Base-by-base conservation (phyloP, 305 asterid genomes). In the Ruellia speciosa region DNA sequence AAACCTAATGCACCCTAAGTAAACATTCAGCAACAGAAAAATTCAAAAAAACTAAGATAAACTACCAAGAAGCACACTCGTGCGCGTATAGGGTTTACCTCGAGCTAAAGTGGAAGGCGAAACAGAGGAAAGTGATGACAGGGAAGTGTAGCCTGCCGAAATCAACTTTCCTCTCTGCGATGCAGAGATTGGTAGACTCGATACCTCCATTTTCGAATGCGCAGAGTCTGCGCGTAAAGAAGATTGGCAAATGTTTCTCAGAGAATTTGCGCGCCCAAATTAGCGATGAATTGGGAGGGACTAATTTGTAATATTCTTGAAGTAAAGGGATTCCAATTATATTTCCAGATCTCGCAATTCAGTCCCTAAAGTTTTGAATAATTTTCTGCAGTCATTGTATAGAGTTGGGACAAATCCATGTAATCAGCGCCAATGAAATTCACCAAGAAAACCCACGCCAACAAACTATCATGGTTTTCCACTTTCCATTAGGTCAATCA, bases 121-220 rank as follows among this genome's bases (percentile, higher is more conserved):
- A 41, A 78, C 49, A 53, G 88, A 63, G 66, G 82, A 66, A 16
- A 86, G 85, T 9, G 96, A 84, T 14, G 90, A 68, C 39, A 87
- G 73, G 56, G 85, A 79, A 63, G 77, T 64, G 64, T 81, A 84
- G 65, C 97, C 96, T 16, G 83, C 79, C 24, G 87, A 78, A 49
- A 89, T 79, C 75, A 90, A 66, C 76, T 84, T 89, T n/a, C 82
- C 93, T 65, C 94, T 79, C 16, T 71, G 92, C 59, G 97, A 80
- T 40, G 95, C 84, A 51, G 96, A 83, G 56, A 88, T 78, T 7
- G 96, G 95, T 16, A 88, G 71, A 62, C 68, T 78, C 71, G 87
- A 66, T 7, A 88, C 80, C 39, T 88, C 96, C 97, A 86, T 88
- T 69, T 55, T 64, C 66, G 28, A 63, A 49, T 34, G 59, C 46